A percentile compares a stretch with the other conserved stretches of the same genome.
phyloP scores from a whole-genome alignment of 495 filamentous ascomycete species.

The Penicillium paradoxum region DNA sequence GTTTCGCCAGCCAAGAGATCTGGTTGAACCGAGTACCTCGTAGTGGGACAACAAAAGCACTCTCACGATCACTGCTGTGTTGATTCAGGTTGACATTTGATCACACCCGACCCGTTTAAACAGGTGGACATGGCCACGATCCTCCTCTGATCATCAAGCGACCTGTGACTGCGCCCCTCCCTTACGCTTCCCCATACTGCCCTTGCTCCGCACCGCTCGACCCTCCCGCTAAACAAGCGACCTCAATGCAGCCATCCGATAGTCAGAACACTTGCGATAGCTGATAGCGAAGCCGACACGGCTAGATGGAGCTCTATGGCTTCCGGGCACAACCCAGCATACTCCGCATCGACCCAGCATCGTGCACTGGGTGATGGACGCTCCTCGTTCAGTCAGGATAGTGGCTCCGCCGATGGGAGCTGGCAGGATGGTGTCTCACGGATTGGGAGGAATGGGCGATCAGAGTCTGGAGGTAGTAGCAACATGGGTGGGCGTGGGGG shows the following conservation, averaged over 20 bases:
- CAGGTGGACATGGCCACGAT: constrained; percentile 15
- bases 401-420: constrained; percentile 41
- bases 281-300: constrained; percentile 36
- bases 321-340: constrained; percentile 45
- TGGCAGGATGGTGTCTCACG: constrained; percentile 44
- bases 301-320: constrained; percentile 48
- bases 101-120: not conserved
- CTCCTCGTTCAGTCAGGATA: constrained; percentile 52
- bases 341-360: constrained; percentile 67
- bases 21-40: constrained; percentile 14
- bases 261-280: constrained; percentile 28
- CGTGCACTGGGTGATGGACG: constrained; percentile 53
- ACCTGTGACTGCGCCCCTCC: constrained; percentile 26
- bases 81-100: constrained; percentile 1
- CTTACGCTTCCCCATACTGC: constrained; percentile 25
- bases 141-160: constrained; percentile 15
- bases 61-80: constrained; percentile 11
- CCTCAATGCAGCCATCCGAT: constrained; percentile 36
- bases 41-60: constrained; percentile 18
- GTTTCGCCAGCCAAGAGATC: constrained; percentile 13
- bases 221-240: constrained; percentile 12
- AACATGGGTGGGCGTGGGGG: constrained; percentile 56
- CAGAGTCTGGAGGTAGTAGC: constrained; percentile 56
- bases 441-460: constrained; percentile 42
- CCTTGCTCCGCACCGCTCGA: constrained; percentile 23